Conservation (phyloP, 805 yeast genomes). For the Pachysolen tannophilus region DNA sequence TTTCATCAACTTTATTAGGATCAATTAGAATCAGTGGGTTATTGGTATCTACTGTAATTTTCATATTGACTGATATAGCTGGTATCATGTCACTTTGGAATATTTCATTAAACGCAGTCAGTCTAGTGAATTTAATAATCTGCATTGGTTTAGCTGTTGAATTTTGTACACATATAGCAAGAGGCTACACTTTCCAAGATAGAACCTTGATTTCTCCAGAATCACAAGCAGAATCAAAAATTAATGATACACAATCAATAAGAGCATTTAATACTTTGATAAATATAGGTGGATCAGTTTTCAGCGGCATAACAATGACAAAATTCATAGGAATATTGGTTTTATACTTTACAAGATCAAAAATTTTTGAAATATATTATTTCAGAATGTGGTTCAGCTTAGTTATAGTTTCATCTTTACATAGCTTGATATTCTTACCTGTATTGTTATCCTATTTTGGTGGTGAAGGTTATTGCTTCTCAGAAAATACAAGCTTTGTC, state of each 20-base stretch:
- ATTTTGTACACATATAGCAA: conserved; percentile 80
- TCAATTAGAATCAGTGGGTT: conserved; percentile 52
- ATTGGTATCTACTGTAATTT: conserved; percentile 47
- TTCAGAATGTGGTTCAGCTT: conserved; percentile 91
- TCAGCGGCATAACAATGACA: conserved; percentile 86
- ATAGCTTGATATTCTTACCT: conserved; percentile 75
- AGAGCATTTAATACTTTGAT: conserved; percentile 53
- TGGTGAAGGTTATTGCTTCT: conserved; percentile 39
- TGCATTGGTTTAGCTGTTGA: conserved; percentile 93
- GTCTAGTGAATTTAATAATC: conserved; percentile 83
- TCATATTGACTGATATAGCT: conserved; percentile 65
- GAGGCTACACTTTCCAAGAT: conserved; percentile 48
- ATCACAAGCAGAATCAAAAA: conserved; percentile 4
- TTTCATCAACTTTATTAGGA: conserved; percentile 57
- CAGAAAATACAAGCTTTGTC: conserved; percentile 12
- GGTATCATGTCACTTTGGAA: conserved; percentile 74
- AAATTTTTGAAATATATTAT: conserved; percentile 85
- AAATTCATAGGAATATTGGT: conserved; percentile 84
- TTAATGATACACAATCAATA: conserved; percentile 13
- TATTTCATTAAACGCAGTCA: conserved; percentile 79
- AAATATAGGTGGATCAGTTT: conserved; percentile 83
- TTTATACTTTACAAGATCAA: conserved; percentile 77
- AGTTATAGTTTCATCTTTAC: conserved; percentile 69
- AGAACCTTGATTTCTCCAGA: conserved; percentile 5
- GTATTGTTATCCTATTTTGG: conserved; percentile 59